Base-by-base conservation (phyloP, 208 protist species). In the Leishmania guyanensis region DNA sequence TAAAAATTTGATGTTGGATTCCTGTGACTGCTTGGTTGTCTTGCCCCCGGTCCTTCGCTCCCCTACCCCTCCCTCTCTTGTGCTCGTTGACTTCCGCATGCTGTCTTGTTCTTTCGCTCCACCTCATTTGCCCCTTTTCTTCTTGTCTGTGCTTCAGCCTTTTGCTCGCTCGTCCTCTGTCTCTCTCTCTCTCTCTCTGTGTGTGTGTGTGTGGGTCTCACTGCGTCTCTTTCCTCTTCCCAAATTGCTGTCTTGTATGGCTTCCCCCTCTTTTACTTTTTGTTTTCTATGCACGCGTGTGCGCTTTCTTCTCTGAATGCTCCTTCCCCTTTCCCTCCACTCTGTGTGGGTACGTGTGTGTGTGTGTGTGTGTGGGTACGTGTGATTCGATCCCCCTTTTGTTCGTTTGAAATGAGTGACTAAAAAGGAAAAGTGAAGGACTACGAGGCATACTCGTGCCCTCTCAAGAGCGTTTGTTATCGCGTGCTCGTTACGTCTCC, bases 231-330 rank as follows among this genome's bases (percentile, higher is more conserved):
- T 65, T 77, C 36, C 46, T 73, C 43, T 54, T 78, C 20, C 74
- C 22, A 46, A 20, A 50, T 29, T 29, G 50, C 39, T 83, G 39
- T 39, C 33, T 46, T 39, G 43, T 10, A 39, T 3, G 62, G 22
- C 58, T 33, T 22, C 20, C 46, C 46, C 43, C 62, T 10, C 39
- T 72, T 72, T 43, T 82, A 43, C 29, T 74, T 69, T 43, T 84
- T 54, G 54, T 78, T 86, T 36, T 68, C 73, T 53, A 5, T 84
- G 48, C 81, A 6, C 51, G 39, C n/a, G 16, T 46, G 39, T 72
- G 68, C 4, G 68, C 4, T 46, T 46, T 29, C 8, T 6, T 22
- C 9, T 26, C 33, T 5, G 33, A 8, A 16, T 72, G 20, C 33
- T 26, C 29, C 68, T 51, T 22, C 33, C 16, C 29, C 26, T 46